Evolutionary conservation across 768 basidiomycete genomes (phyloP), one percentile per base, ranked within the genome.

Genomic region (Boletellus ananas): DNA sequence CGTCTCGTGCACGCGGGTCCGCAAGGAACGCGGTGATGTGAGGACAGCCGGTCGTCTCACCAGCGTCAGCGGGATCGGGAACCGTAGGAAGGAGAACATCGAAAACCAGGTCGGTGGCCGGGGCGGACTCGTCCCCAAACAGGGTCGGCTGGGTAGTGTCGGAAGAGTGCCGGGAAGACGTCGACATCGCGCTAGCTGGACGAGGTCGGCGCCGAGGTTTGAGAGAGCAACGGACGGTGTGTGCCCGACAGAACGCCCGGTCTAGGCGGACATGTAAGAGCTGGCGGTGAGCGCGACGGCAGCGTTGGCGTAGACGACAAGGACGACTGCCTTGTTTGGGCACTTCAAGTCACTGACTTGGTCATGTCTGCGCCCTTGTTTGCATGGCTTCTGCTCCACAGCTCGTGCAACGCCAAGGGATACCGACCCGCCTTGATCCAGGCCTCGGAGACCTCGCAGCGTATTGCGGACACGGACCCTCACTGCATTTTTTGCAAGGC

Each of bases 401-500:
- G 23, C 37, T 17, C 18, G 14, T 12, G 39, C 33, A 47, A 34
- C 20, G 27, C 40, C 33, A 29, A 18, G n/a, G 25, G 3, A 31
- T 10, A 14, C 41, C 47, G 25, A 29, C 25, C 20, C 21, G 20
- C 16, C 9, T 16, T 17, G 25, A 8, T 8, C 14, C 23, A n/a
- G 6, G 7, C 14, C 39, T 25, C 14, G 35, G 35, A n/a, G 35
- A 8, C 17, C n/a, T n/a, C 20, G 21, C 39, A 10, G 18, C 21
- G 17, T 14, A 34, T 21, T 12, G 10, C 29, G 13, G 43, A 27
- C 18, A 27, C 34, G 2, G 36, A 42, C 14, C 21, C 9, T 10
- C 18, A 21, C 1, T 66, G 65, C 29, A 11, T 53, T 20, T 82
- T 82, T 61, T 82, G 80, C 54, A 56, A 71, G 47, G 72, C 72